Evolutionary conservation across 192 early-diverging fungal species (phyloP).

Genomic region (Umbelopsis sp.): DNA sequence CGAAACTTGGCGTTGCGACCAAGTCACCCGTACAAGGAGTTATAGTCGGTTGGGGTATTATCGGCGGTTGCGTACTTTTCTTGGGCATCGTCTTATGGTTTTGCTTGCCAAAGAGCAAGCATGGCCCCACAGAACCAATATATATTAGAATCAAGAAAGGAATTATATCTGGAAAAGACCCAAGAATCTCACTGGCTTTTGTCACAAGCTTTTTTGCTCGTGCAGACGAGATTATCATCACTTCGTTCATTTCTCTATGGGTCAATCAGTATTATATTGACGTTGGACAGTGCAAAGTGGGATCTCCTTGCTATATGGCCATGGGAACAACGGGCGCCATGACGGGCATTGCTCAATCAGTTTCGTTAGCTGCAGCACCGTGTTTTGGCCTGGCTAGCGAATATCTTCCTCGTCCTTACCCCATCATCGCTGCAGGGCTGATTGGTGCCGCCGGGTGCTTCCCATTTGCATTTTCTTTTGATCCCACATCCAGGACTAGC

Average conservation of each 20-base stretch:
- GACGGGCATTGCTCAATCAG: slow-evolving; percentile 65
- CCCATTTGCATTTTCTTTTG: slow-evolving; percentile 48
- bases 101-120: slow-evolving; percentile 32
- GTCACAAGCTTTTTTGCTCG: slow-evolving; percentile 69
- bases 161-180: slow-evolving; percentile 61
- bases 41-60: slow-evolving; percentile 28
- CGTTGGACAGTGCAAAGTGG: slow-evolving; percentile 49
- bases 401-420: slow-evolving; percentile 38
- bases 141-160: slow-evolving; percentile 43
- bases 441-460: slow-evolving; percentile 56
- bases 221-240: slow-evolving; percentile 72
- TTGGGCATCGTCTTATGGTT: slow-evolving; percentile 40
- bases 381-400: slow-evolving; percentile 53
- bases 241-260: slow-evolving; percentile 70
- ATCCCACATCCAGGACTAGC: slow-evolving; percentile 47
- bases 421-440: slow-evolving; percentile 50
- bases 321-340: slow-evolving; percentile 34
- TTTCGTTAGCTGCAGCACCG: slow-evolving; percentile 65
- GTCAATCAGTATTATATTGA: slow-evolving; percentile 62
- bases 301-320: slow-evolving; percentile 30
- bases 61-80: slow-evolving; percentile 40
- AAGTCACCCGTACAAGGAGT: slow-evolving; percentile 32
- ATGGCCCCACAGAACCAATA: background rate
- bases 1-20: slow-evolving; percentile 21
- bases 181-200: slow-evolving; percentile 63